Percentiles rank a stretch among this genome's conserved stretches.
These are phyloP conservation scores for Rhodotorula sp. DNA, from an alignment of 1,284 basidiomycete species.

Conservation along the genomic window DNA sequence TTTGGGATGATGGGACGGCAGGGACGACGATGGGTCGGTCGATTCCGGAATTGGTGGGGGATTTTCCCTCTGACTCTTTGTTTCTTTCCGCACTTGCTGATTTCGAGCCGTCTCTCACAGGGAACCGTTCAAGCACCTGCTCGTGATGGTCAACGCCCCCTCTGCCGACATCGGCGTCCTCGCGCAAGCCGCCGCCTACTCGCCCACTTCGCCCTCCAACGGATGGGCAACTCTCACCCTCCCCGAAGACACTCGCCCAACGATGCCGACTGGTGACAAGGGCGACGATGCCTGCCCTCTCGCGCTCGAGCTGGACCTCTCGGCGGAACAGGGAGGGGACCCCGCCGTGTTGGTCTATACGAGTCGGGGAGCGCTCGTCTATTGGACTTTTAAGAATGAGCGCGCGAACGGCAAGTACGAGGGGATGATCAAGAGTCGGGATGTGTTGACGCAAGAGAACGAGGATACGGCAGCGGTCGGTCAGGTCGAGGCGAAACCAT, in stretches of 20 bases:
- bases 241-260: constrained; percentile 55
- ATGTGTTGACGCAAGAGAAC: constrained; percentile 33
- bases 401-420: constrained; percentile 49
- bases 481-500: constrained; percentile 14
- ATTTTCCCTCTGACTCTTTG: constrained; percentile 6
- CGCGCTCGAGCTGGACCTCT: constrained; percentile 55
- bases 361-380: constrained; percentile 55
- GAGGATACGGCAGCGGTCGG: constrained; percentile 7
- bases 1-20: constrained; percentile 50
- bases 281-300: constrained; percentile 54
- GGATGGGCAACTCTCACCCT: constrained; percentile 54
- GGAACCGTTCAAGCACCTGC: constrained; percentile 52
- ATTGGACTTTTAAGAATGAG: constrained; percentile 54
- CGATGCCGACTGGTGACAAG: constrained; percentile 52
- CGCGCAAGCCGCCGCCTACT: constrained; percentile 32
- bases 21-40: constrained; percentile 49
- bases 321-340: constrained; percentile 51
- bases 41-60: constrained; percentile 50
- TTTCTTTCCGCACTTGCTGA: constrained; percentile 17
- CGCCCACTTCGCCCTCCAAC: neutral
- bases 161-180: constrained; percentile 49
- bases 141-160: constrained; percentile 52
- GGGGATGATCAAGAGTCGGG: constrained; percentile 48
- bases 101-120: constrained; percentile 13
- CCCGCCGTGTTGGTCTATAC: constrained; percentile 55